Base-by-base conservation (phyloP, 148 eudicot species). In the Vaccinium myrtillus region DNA sequence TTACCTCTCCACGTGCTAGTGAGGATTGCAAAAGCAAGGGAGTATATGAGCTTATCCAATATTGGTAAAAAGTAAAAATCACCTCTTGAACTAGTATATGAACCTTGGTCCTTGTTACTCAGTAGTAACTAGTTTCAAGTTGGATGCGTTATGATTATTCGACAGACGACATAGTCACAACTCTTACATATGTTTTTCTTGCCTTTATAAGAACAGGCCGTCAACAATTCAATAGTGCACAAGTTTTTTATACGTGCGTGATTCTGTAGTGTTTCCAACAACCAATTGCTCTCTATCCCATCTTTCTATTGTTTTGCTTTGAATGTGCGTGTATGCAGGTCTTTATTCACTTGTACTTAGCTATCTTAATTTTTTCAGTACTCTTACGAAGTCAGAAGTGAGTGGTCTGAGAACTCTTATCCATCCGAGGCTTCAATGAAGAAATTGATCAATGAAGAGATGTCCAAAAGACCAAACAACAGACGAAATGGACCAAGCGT, bases 351-450 rank as follows among this genome's bases (percentile, higher is more conserved):
- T 76, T n/a, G 54, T 49, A 21, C 49, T 36, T 51, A 49, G 23
- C n/a, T n/a, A 2, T 77, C 21, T 77, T 54, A 49, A 4, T 25
- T 71, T 73, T 83, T 88, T 61, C 90, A 90, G 94, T 84, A 84
- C 79, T 79, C 87, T n/a, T 82, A 82, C 78, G 83, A 86, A 79
- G 82, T 59, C 76, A 84, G 88, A 83, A 85, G 90, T 83, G 91
- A 88, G 67, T 89, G 91, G 90, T 84, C 90, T 30, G 86, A 88
- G 87, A 87, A 89, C 82, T 82, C 86, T 82, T 83, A 77, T 88
- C 85, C 90, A 21, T 86, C 56, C 48, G 94, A 93, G 90, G 95
- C 88, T 65, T 90, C 98, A 86, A 91, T 91, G 89, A 97, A 97
- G 91, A 95, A 90, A 85, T 84, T 95, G 86, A 95, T 94, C 77